These are phyloP conservation scores for Aspergillus piperis DNA, from an alignment of 2,329 filamentous ascomycete genomes.

Conservation along the genomic window DNA sequence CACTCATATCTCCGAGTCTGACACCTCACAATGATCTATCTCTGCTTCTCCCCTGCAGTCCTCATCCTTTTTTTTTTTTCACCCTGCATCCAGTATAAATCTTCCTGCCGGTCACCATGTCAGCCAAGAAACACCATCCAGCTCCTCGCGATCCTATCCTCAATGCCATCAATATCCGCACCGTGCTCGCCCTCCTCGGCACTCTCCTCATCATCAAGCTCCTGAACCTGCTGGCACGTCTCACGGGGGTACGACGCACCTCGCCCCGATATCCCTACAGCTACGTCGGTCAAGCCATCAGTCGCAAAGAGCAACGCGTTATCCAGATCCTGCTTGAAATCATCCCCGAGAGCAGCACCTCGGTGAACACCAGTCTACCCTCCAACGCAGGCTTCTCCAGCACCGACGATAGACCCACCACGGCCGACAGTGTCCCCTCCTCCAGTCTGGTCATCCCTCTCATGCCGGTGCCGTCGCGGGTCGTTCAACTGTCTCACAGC, in stretches of 20 bases:
- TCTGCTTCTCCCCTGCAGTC: not conserved
- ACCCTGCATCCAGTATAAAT: not conserved
- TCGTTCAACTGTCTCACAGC: conserved; percentile 8
- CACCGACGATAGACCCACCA: conserved; percentile 11
- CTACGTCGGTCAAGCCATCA: conserved; percentile 21
- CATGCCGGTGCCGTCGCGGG: not conserved
- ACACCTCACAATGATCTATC: conserved; percentile 1
- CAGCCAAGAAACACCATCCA: not conserved
- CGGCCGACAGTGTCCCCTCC: not conserved
- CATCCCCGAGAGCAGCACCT: conserved; percentile 13
- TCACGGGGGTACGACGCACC: conserved; percentile 18
- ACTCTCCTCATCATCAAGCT: conserved; percentile 26
- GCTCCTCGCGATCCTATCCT: not conserved
- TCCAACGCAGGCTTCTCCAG: not conserved
- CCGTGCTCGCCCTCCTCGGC: not conserved
- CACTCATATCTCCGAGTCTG: not conserved
- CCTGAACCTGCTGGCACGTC: conserved; percentile 24
- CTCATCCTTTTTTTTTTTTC: conserved; percentile 4
- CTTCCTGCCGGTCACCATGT: conserved; percentile 4
- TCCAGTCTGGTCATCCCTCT: not conserved
- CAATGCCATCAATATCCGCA: not conserved
- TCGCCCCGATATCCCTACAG: conserved; percentile 12
- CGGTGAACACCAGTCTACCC: not conserved
- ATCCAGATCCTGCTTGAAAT: conserved; percentile 24
- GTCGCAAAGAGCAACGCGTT: conserved; percentile 25